Base-by-base conservation (phyloP, 768 basidiomycete species). In the Suillus occidentalis region DNA sequence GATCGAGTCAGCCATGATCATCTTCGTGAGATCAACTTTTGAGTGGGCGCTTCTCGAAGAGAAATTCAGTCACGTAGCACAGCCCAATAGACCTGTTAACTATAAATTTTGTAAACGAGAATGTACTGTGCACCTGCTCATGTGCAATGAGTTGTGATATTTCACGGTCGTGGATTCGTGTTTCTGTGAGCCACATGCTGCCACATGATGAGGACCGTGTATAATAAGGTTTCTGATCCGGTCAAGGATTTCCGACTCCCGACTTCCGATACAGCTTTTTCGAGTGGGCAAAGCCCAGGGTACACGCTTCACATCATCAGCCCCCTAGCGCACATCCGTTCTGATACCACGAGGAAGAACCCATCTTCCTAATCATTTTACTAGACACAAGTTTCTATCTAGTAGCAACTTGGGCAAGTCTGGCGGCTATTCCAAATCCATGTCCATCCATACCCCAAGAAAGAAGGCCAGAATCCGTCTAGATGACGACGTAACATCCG, bases 401-500 rank as follows among this genome's bases (percentile, higher is more conserved):
- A 55, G 34, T 34, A 40, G 39, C 57, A 42, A 59, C 58, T 18
- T 10, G 39, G 12, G 39, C 22, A 58, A 40, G 39, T 28, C 25
- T 59, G 25, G 58, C 18, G 25, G 3, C 13, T 45, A 43, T 43
- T 53, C 37, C 43, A 25, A 47, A 42, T 45, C 25, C 34, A 75
- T 76, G 74, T 61, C 72, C 3, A 47, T 63, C 45, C 55, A 60
- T 63, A 67, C 70, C 1, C 76, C 76, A n/a, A 65, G 70, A 52
- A 76, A 74, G 62, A 74, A 66, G 25, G 61, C 74, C 39, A 69
- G 69, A 43, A 69, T 70, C 62, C 64, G 66, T 62, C 56, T 73
- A 18, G 68, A 71, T 36, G 64, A 67, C 9, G 70, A 75, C 2
- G 74, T 66, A 22, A 64, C 65, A 31, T 50, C 20, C 1, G 71